Evolutionary conservation across 352 stramenopile genomes (phyloP), one percentile per base, ranked within the genome.

Genomic region (Pythium angustatum): DNA sequence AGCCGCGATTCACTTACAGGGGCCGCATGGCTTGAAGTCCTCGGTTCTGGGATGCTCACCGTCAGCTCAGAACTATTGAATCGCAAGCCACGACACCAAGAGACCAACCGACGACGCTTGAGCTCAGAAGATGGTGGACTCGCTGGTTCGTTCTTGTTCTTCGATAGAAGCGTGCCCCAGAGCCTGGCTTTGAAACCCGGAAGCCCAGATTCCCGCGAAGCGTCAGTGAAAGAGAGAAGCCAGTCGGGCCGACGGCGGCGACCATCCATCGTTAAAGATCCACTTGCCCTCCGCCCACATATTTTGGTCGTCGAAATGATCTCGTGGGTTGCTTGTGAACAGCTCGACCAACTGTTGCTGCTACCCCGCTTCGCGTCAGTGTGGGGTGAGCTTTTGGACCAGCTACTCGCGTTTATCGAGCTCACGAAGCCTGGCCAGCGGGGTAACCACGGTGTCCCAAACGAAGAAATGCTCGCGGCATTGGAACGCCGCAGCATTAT

Each of bases 401-500:
- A 90, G 27, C 59, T 92, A 34, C 66, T 92, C 15, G 75, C 69
- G 14, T 67, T 85, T 38, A 38, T 92, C 40, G 77, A 82, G 24
- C 59, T 83, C 36, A 92, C 83, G 21, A 69, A 58, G 4, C 66
- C 85, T 36, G 66, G 77, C 22, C 73, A 54, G 5, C 55, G 69
- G 44, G 45, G 56, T 5, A 40, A 64, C 11, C 52, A 38, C 15
- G 53, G 73, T 15, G 43, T 22, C n/a, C 22, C 47, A n/a, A 62
- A 51, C 28, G 61, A 68, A 34, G 61, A 67, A 27, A 40, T 86
- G 36, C 72, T 88, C 30, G 78, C 73, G 4, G 79, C 81, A n/a
- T 53, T 92, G 14, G 83, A 92, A 30, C 78, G 83, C 15, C 77
- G 83, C 53, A 86, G 76, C 28, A 76, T 88, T 12, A 58, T 87